Conservation (phyloP, 192 early-diverging fungal genomes). For the Coemansia sp. region DNA sequence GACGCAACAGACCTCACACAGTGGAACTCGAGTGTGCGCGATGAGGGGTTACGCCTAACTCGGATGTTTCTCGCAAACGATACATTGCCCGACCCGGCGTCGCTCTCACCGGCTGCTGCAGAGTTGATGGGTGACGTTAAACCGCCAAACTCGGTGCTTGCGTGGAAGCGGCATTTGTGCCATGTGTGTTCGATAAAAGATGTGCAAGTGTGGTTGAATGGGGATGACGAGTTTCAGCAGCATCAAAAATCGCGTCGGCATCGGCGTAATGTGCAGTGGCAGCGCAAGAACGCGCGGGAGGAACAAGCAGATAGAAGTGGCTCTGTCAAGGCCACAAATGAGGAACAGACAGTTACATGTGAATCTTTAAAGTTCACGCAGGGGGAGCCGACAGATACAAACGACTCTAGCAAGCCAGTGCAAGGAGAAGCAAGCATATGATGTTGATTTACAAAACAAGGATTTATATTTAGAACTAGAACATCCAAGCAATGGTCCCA, state of each 20-base stretch:
- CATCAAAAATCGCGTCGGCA: constrained; percentile 70
- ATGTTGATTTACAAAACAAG: too few species aligned
- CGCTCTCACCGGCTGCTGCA: constrained; percentile 21
- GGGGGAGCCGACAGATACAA: too few species aligned
- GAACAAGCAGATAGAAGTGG: not conserved
- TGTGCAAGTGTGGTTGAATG: constrained; percentile 61
- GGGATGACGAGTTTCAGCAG: constrained; percentile 71
- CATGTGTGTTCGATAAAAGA: constrained; percentile 58
- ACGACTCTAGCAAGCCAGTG: too few species aligned
- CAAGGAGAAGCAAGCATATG: too few species aligned
- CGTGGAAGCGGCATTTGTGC: constrained; percentile 72
- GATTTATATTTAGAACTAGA: too few species aligned
- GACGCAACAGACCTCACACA: constrained; percentile 63
- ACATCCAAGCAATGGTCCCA: too few species aligned
- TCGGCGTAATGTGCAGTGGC: constrained; percentile 4
- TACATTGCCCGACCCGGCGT: constrained; percentile 14
- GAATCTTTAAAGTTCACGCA: too few species aligned
- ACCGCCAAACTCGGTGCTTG: constrained; percentile 25
- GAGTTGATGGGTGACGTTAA: constrained; percentile 30
- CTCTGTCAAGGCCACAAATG: too few species aligned
- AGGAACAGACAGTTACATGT: too few species aligned
- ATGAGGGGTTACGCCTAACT: constrained; percentile 56
- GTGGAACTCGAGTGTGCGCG: constrained; percentile 59
- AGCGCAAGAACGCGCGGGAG: not conserved
- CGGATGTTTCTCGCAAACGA: constrained; percentile 28